phyloP scores from a whole-genome alignment of 495 filamentous ascomycete species.

The Chaetomium tenue region DNA sequence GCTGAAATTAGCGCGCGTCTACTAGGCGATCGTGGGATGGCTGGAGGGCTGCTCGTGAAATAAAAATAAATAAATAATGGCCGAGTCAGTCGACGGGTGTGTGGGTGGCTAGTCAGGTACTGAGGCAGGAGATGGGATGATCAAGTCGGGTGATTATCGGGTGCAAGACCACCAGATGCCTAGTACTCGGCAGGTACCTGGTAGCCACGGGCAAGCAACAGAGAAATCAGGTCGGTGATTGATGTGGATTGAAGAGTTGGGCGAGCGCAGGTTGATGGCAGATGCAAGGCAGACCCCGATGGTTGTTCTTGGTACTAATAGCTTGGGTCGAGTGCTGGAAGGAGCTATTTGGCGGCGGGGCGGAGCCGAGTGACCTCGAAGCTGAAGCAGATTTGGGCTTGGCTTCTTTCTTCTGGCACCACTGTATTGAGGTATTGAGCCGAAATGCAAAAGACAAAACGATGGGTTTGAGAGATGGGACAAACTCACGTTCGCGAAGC shows the following conservation, averaged over 20 bases:
- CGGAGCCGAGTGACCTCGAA: not conserved
- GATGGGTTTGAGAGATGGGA: not conserved
- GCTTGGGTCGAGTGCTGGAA: not conserved
- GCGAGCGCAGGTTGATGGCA: not conserved
- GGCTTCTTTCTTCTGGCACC: not conserved
- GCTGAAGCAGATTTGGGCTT: constrained; percentile 1
- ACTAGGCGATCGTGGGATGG: not conserved
- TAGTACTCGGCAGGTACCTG: not conserved
- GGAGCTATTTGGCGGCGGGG: constrained; percentile 7
- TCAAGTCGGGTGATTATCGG: no score
- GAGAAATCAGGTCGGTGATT: not conserved
- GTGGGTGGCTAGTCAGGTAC: not conserved
- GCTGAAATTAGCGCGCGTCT: not conserved
- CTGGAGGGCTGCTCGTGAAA: not conserved
- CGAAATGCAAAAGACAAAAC: not conserved
- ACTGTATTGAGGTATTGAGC: no score
- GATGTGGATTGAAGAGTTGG: not conserved
- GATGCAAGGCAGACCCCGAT: not conserved
- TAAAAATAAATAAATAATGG: not conserved
- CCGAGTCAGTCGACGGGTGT: not conserved
- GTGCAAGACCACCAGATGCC: no score
- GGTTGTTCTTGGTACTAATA: no score
- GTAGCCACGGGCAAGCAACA: not conserved
- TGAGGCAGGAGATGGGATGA: not conserved
- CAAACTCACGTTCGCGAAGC: not conserved